phyloP scores from a whole-genome alignment of 2,329 filamentous ascomycete species.

The Ilyonectria destructans region DNA sequence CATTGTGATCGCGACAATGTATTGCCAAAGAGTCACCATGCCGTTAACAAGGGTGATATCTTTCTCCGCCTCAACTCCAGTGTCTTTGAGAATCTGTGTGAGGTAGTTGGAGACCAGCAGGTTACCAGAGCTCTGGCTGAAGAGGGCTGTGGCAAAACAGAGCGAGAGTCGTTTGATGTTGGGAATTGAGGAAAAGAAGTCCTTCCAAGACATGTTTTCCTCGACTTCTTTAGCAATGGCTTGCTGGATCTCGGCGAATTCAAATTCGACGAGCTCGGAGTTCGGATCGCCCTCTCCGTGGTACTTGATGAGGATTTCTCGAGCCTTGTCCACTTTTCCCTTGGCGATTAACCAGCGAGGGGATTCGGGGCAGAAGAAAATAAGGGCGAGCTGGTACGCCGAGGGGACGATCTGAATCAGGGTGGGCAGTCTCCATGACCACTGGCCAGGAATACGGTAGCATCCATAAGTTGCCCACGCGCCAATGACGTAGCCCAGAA shows the following conservation, averaged over 20 bases:
- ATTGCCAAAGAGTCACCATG: constrained; percentile 61
- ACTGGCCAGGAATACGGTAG: constrained; percentile 39
- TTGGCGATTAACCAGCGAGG: constrained; percentile 72
- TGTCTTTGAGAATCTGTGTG: constrained; percentile 58
- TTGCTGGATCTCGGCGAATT: constrained; percentile 66
- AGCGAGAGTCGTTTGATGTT: constrained; percentile 60
- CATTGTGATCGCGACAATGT: constrained; percentile 58
- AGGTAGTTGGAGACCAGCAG: constrained; percentile 61
- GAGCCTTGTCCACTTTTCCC: constrained; percentile 66
- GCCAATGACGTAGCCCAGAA: constrained; percentile 42
- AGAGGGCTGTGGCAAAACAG: constrained; percentile 59
- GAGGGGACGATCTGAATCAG: constrained; percentile 67
- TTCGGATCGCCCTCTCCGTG: constrained; percentile 65
- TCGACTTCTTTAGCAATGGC: constrained; percentile 62
- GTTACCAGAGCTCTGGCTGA: constrained; percentile 61
- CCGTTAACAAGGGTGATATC: constrained; percentile 61
- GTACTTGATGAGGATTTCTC: constrained; percentile 66
- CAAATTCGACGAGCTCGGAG: constrained; percentile 63
- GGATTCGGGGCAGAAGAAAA: constrained; percentile 71
- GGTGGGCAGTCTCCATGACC: constrained; percentile 57
- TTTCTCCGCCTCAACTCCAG: constrained; percentile 55
- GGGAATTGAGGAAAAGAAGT: constrained; percentile 57
- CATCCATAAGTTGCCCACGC: constrained; percentile 48
- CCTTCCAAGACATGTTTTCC: constrained; percentile 60
- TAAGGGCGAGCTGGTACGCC: constrained; percentile 59